Base-by-base conservation (phyloP, 192 early-diverging fungal genomes). In the Coemansia guatemalensis region DNA sequence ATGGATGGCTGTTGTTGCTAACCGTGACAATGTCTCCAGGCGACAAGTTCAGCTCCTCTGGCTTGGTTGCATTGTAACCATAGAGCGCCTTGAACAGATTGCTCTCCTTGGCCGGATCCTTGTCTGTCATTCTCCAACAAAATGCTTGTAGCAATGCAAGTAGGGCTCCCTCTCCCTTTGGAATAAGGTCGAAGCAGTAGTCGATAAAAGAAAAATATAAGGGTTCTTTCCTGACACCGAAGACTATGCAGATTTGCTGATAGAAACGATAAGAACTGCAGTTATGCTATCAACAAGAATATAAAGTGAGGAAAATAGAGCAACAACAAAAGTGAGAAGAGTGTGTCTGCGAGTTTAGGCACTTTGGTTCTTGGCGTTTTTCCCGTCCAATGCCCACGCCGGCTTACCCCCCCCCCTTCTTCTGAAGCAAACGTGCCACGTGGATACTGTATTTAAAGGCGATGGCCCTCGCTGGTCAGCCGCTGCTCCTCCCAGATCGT, bases 401-500 rank as follows among this genome's bases (percentile, higher is more conserved):
- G 5, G 27, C 33, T 41, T 20, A 21, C 41, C 33, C 22, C 27
- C 41, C 54, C 14, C 23, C 18, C 54, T 58, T 59, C 55, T 27
- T 18, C 33, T 20, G 25, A 56, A 26, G 25, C 20, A 59, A 47
- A 41, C 14, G 44, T 21, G 44, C 48, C 58, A 60, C 58, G 58
- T 60, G 58, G 30, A 24, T 7, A 29, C 3, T 9, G 14, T 18
- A 0, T 41, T 23, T 62, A 78, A 8, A 78, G 60, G 48, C 72
- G 78, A 17, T 23, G 68, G 35, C 73, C 73, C 48, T 77, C 22
- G 49, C 61, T 63, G 12, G 69, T 52, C 58, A 72, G 39, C 8
- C 85, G 72, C 52, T 85, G 85, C 68, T 96, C 94, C 60, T 92
- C 86, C 94, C 94, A 96, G 50, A 96, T 73, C 21, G 94, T 96